Base-by-base conservation (phyloP, 192 early-diverging fungal genomes). In the Coemansia sp. region DNA sequence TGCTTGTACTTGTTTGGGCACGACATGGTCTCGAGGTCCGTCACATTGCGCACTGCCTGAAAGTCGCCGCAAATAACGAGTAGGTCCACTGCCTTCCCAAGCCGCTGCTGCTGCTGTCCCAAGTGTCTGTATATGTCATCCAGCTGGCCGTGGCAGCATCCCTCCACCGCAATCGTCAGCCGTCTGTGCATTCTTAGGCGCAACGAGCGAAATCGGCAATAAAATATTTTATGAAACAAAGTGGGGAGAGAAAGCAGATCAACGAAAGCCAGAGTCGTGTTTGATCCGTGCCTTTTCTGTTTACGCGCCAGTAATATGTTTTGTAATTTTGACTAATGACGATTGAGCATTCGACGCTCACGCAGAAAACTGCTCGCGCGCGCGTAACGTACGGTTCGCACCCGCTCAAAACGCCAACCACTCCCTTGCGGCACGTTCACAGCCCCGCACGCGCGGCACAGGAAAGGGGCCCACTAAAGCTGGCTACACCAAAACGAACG, bases 51-150 rank as follows among this genome's bases (percentile, higher is more conserved):
- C 34, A 99, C 84, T 0, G 91, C 82, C 83, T 98, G 92, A 72
- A 99, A 95, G 79, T 99, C 98, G 26, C 98, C 98, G 71, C 96
- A 99, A 36, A 99, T 93, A 18, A 99, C 67, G 0, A 99, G 70
- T 34, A 99, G 83, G 68, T 99, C 98, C 12, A 98, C 82, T 44
- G 86, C 87, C 42, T 86, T 84, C 17, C 76, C 62, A 38, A 89
- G 56, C 35, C 68, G 67, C 11, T 71, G 40, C 62, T 98, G 84
- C 9, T 57, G 59, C 15, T 27, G 29, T 1, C 26, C 58, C 7
- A 94, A 65, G 5, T 86, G 65, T 19, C 65, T 41, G 74, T 98
- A 99, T 58, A 99, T 96, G 39, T 84, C 81, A 62, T 97, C 95
- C 36, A 99, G 82, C 75, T 90, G 81, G 24, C 95, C 96, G 58